phyloP scores from a whole-genome alignment of 106 monocot species.

The Hemerocallis citrina region DNA sequence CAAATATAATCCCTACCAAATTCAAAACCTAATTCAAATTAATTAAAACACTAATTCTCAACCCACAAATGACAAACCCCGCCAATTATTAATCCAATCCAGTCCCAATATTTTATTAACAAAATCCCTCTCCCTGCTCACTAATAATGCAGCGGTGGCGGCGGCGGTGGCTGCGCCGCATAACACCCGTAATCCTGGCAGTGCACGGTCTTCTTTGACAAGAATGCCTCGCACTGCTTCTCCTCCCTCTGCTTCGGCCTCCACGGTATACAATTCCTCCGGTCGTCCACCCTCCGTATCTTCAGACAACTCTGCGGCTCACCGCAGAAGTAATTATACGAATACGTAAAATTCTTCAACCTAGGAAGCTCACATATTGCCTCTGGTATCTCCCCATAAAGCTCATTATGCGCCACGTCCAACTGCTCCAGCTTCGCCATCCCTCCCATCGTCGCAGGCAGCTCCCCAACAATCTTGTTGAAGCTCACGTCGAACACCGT shows the following conservation, averaged over 20 bases:
- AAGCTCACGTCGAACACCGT: slow-evolving; percentile 69
- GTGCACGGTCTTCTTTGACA: slow-evolving; percentile 21
- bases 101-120: too few species aligned
- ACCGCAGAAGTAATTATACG: slow-evolving; percentile 61
- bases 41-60: too few species aligned
- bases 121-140: too few species aligned
- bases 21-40: too few species aligned
- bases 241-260: slow-evolving; percentile 40
- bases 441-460: slow-evolving; percentile 53
- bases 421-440: slow-evolving; percentile 58
- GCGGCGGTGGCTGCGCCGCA: slow-evolving; percentile 16
- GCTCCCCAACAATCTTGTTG: slow-evolving; percentile 37
- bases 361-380: slow-evolving; percentile 46
- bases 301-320: slow-evolving; percentile 41
- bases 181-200: slow-evolving; percentile 30
- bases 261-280: slow-evolving; percentile 39
- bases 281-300: slow-evolving; percentile 29
- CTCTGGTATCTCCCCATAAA: slow-evolving; percentile 52
- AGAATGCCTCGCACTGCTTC: slow-evolving; percentile 39
- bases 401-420: slow-evolving; percentile 53
- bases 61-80: too few species aligned
- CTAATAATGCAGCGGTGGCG: too few species aligned
- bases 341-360: slow-evolving; percentile 64
- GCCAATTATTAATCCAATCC: too few species aligned
- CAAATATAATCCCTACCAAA: too few species aligned